Conservation (phyloP, 2,329 filamentous ascomycete genomes). For the Aspergillus eucalypticola region DNA sequence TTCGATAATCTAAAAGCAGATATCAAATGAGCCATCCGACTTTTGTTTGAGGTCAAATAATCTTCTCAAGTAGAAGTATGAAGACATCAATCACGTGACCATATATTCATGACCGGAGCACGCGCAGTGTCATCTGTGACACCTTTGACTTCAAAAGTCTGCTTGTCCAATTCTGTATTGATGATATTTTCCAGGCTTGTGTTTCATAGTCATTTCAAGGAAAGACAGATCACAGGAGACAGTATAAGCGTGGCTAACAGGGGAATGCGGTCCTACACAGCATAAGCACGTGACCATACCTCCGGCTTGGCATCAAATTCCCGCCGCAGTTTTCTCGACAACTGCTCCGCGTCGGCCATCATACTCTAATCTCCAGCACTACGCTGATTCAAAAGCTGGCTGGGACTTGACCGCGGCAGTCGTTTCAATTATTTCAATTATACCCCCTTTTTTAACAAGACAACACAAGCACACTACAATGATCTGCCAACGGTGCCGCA, state of each 20-base stretch:
- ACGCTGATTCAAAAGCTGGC: neutral
- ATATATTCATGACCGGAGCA: neutral
- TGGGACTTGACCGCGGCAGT: neutral
- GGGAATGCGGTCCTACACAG: neutral
- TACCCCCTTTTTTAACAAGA: neutral
- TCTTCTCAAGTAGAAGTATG: no score
- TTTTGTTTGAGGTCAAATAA: no score
- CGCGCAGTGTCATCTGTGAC: neutral
- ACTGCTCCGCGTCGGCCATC: slow-evolving; percentile 9
- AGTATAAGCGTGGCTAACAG: no score
- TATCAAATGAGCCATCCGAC: no score
- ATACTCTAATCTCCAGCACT: slow-evolving; percentile 10
- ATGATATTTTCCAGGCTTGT: no score
- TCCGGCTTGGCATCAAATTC: slow-evolving; percentile 40
- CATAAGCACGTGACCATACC: slow-evolving; percentile 28
- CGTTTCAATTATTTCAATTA: neutral
- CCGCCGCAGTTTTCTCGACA: slow-evolving; percentile 37
- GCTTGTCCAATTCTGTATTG: no score
- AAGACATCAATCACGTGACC: neutral
- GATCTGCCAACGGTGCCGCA: slow-evolving; percentile 46
- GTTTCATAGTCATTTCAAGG: no score
- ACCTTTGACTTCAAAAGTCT: no score
- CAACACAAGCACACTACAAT: slow-evolving; percentile 24
- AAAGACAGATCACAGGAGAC: no score
- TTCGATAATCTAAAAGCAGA: no score